Base-by-base conservation (phyloP, 2,329 filamentous ascomycete species). In the Ophiocordyceps sinensis region DNA sequence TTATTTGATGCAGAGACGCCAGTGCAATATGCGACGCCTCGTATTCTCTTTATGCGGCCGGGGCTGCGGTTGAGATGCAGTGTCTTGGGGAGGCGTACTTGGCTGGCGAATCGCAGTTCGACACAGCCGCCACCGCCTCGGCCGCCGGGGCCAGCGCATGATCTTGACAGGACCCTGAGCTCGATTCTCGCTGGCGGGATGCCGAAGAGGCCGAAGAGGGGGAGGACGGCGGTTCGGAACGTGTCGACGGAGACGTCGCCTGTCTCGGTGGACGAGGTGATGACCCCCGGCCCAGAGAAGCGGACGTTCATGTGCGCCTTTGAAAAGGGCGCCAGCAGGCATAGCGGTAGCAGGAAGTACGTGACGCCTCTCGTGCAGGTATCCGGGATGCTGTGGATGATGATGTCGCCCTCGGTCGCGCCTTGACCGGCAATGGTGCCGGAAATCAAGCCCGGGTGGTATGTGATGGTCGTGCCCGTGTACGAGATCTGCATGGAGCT, bases 1-100 rank as follows among this genome's bases (percentile, higher is more conserved):
- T 96, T 98, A 60, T 95, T 95, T 39, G 82, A 87, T 0, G 85
- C 89, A 11, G 85, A 84, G 1, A 96, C 88, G 37, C 93, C 91
- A 1, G 85, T 87, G 42, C 84, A 83, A 62, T 96, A 98, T 38
- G 91, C 88, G 36, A 98, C 91, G 44, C 91, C 91, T 43, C 89
- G 75, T 49, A 98, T 83, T 51, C 79, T 78, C 71, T 87, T 89
- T 53, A 98, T 82, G 42, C 85, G 72, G 8, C 91, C 91, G 0
- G 88, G 78, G 47, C 77, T 83, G 51, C 93, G 72, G 58, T 81
- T 73, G 42, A 95, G 64, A 61, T 98, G 91, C 57, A 98, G 67
- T 31, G 91, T 98, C 67, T 94, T 94, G 11, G 91, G 91, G 40
- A 96, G 67, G 31, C 89, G 78, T 12, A 98, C 82, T 63, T 98